phyloP scores from a whole-genome alignment of 331 rosid species.

The Quercus tomentella region DNA sequence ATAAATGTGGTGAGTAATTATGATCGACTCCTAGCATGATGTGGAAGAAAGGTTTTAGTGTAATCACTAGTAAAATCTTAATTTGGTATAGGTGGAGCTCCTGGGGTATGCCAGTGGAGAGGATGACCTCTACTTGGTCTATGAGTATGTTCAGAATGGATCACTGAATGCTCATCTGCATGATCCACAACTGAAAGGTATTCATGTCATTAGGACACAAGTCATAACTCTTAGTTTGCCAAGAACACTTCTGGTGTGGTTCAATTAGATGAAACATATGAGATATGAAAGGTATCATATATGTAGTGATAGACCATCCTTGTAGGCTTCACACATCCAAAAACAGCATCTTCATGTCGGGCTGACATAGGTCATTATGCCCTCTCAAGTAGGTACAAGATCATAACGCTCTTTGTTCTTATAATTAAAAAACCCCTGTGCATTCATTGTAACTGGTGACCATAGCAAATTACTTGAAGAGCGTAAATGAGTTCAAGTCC shows the following conservation, averaged over 20 bases:
- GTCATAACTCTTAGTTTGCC: neutral
- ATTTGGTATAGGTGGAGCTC: no score
- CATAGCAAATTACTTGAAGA: no score
- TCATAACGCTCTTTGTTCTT: no score
- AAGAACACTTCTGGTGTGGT: neutral
- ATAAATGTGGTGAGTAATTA: constrained; percentile 67
- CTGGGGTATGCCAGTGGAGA: constrained; percentile 44
- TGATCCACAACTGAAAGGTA: constrained; percentile 77
- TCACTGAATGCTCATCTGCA: constrained; percentile 76
- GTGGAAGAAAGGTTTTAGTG: neutral
- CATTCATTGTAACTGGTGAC: no score
- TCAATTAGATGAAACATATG: neutral
- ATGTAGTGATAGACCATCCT: neutral
- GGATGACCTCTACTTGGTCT: constrained; percentile 76
- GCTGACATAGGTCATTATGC: no score
- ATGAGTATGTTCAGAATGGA: constrained; percentile 74
- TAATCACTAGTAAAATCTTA: no score
- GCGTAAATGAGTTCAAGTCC: neutral
- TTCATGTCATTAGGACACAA: neutral
- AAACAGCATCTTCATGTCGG: no score
- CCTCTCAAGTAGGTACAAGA: no score
- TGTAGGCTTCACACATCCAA: neutral
- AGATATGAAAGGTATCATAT: neutral
- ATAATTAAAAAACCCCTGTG: no score
- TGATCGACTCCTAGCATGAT: constrained; percentile 1